Base-by-base conservation (phyloP, 2,329 filamentous ascomycete genomes). In the Ophiocordyceps polyrhachis-furcata region DNA sequence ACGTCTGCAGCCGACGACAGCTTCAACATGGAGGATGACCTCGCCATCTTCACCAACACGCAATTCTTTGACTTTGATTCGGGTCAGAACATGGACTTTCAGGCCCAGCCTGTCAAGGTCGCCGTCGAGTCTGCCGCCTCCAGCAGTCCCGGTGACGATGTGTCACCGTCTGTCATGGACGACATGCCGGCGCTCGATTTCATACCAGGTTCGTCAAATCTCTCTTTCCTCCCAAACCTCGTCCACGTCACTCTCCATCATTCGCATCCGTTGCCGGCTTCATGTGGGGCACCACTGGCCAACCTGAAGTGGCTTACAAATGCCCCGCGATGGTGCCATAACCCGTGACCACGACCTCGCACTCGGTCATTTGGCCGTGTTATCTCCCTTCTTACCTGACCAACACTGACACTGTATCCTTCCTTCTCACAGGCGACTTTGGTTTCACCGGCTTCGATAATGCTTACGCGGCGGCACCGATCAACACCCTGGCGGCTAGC, bases 1-100 rank as follows among this genome's bases (percentile, higher is more conserved):
- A 53, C 52, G 47, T 55, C 68, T 21, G 38, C 38, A 15, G 19
- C 60, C 45, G 71, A 79, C 48, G 75, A 81, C 45, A 63, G 69
- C 44, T 73, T 79, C 61, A 72, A 72, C 53, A 67, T 82, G 50
- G 79, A 84, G 53, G 76, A 81, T 48, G 80, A 87, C 50, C 67
- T 89, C 43, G 79, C 79, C 44, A 72, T 87, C 55, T 91, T 88
- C 65, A 85, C 83, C 47, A 88, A 89, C 62, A 79, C 81, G 41
- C 76, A 84, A 52, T 89, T 89, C 62, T 83, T 82, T 59, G 82
- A 88, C 55, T 84, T 81, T 58, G 83, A 88, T 58, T 67, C 74
- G 37, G 73, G 73, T n/a, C 69, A 73, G 52, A 69, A 72, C 55
- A 69, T 69, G 48, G 71, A 76, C 56, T 70, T 71, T 55, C 71